Evolutionary conservation across 768 basidiomycete genomes (phyloP), one percentile per base, ranked within the genome.

Genomic region (Tricholoma terreum): DNA sequence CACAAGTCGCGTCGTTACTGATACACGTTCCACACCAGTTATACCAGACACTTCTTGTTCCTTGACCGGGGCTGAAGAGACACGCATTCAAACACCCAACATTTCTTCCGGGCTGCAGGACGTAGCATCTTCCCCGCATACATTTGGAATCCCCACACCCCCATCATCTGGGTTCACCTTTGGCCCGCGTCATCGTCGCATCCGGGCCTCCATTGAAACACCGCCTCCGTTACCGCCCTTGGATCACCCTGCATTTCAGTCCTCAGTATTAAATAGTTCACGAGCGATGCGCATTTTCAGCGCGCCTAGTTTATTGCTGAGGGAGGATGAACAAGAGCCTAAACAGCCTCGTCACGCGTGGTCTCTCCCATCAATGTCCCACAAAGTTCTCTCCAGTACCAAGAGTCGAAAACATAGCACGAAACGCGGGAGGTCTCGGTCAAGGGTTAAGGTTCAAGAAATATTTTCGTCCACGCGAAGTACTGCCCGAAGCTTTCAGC

Each of bases 201-300:
- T 59, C 60, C 66, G 68, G 62, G 65, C 54, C 49, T 69, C 61
- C 60, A 69, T 61, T 45, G 73, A 75, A 17, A 65, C 72, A 30
- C 76, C 70, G 4, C 84, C 84, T 8, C 83, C 84, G 12, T 63
- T 86, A 34, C 84, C 84, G n/a, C 74, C 81, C 14, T 75, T 84
- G 27, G 70, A 77, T 53, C 85, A 79, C 71, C 82, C 65, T 56
- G 73, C 66, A 40, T 74, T 75, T 58, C 63, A 51, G 33, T 57
- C 56, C 21, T 58, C 52, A 42, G 50, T n/a, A n/a, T n/a, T 35
- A 8, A 17, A 19, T 56, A 19, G 11, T 34, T n/a, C 45, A 45
- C 31, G 55, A 30, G 40, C 38, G 12, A 34, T 55, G n/a, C 52
- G 21, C 30, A 42, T 36, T 31, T 54, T 45, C n/a, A 51, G 48